Percentiles rank a stretch among this genome's conserved stretches.
Evolutionary conservation across 2,329 filamentous ascomycete genomes (phyloP).

Genomic region (Tolypocladium album): DNA sequence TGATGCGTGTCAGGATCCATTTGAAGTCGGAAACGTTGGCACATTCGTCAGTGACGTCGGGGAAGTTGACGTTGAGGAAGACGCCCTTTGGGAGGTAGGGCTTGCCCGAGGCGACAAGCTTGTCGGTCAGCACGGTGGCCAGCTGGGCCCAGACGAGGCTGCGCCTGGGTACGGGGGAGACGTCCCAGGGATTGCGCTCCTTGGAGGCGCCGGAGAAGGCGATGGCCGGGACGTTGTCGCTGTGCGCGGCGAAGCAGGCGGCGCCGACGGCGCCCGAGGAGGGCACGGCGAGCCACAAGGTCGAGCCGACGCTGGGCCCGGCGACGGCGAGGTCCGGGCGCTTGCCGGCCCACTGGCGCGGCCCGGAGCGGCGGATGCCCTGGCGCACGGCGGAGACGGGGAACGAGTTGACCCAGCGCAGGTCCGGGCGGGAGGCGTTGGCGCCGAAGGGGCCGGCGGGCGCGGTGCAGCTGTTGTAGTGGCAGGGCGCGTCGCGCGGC

Average conservation of each 20-base stretch:
- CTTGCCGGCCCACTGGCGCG: constrained; percentile 37
- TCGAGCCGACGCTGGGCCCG: constrained; percentile 46
- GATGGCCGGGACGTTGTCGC: constrained; percentile 50
- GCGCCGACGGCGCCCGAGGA: constrained; percentile 61
- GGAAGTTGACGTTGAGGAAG: constrained; percentile 63
- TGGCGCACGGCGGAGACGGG: constrained; percentile 54
- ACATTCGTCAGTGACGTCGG: constrained; percentile 39
- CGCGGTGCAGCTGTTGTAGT: constrained; percentile 45
- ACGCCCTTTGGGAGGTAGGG: constrained; percentile 52
- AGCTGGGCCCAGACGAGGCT: constrained; percentile 54
- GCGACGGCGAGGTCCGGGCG: constrained; percentile 1
- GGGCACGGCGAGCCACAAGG: constrained; percentile 42
- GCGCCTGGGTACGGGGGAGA: constrained; percentile 37
- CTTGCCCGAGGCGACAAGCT: constrained; percentile 41
- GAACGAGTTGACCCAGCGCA: constrained; percentile 65
- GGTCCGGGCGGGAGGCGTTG: constrained; percentile 43
- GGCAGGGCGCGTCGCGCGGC: constrained; percentile 39
- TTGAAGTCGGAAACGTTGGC: constrained; percentile 41
- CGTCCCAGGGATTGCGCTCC: constrained; percentile 42
- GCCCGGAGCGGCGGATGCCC: constrained; percentile 47
- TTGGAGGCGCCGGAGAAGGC: constrained; percentile 51
- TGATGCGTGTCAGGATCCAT: constrained; percentile 54
- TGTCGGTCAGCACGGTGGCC: constrained; percentile 44
- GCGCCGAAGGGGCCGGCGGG: constrained; percentile 15
- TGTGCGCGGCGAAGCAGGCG: constrained; percentile 42